Evolutionary conservation across 257 asterid species (phyloP).

Genomic region (Marsdenia floribunda): DNA sequence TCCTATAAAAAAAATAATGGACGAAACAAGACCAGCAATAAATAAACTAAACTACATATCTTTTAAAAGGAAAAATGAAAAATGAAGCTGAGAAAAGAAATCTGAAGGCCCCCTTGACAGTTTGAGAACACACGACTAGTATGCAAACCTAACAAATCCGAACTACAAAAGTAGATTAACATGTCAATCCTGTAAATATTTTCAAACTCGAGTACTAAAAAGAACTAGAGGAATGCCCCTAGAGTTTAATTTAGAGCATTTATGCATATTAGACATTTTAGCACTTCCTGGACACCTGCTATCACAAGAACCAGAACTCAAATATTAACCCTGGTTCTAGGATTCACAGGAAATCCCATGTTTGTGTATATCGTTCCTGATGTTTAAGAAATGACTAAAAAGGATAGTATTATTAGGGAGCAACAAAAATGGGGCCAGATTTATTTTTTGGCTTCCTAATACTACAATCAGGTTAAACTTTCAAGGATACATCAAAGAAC

Average conservation of each 20-base stretch:
- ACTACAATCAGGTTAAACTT: neutral
- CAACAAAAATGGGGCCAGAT: neutral
- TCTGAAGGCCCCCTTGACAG: neutral
- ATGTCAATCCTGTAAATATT: neutral
- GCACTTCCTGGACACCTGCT: no score
- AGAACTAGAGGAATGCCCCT: neutral
- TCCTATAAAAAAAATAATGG: conserved; percentile 34
- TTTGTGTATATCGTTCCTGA: neutral
- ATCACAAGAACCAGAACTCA: neutral
- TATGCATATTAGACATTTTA: no score
- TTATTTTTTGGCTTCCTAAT: no score
- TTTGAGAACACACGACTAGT: neutral
- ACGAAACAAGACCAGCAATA: neutral
- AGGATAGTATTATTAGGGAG: no score
- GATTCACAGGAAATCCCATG: no score
- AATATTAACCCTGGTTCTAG: no score
- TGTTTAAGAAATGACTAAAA: neutral
- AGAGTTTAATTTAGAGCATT: no score
- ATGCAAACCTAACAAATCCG: neutral
- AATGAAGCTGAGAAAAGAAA: neutral
- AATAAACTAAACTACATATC: neutral
- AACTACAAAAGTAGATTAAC: neutral
- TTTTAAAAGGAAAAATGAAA: neutral
- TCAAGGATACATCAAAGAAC: neutral
- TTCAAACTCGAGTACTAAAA: neutral